phyloP scores from a whole-genome alignment of 1,284 basidiomycete genomes.

The Sanghuangporus weigelae region DNA sequence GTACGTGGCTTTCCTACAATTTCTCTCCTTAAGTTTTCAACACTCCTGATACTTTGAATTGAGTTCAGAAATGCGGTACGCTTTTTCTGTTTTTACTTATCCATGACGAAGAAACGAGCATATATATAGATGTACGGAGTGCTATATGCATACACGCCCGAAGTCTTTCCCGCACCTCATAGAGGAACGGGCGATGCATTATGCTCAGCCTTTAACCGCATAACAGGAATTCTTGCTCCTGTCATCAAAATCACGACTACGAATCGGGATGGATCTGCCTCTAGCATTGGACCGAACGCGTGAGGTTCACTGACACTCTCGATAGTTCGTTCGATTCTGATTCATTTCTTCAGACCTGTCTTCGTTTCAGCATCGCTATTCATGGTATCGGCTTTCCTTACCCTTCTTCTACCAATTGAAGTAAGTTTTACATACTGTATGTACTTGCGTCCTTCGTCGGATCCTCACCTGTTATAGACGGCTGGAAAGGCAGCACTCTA shows the following conservation, averaged over 20 bases:
- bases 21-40: background rate
- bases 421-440: slow-evolving; percentile 30
- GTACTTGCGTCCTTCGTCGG: background rate
- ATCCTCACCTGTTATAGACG: background rate
- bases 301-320: slow-evolving; percentile 28
- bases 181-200: slow-evolving; percentile 62
- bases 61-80: slow-evolving; percentile 30
- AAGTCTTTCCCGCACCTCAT: slow-evolving; percentile 60
- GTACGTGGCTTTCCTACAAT: slow-evolving; percentile 25
- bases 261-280: slow-evolving; percentile 3
- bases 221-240: slow-evolving; percentile 51
- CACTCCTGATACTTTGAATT: background rate
- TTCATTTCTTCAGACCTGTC: slow-evolving; percentile 38
- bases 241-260: slow-evolving; percentile 47
- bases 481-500: background rate
- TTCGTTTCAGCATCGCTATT: slow-evolving; percentile 53
- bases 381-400: slow-evolving; percentile 41
- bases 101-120: background rate
- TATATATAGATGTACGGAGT: slow-evolving; percentile 49
- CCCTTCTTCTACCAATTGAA: slow-evolving; percentile 54
- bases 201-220: slow-evolving; percentile 46
- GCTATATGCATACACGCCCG: slow-evolving; percentile 59
- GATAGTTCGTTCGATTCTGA: background rate
- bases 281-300: slow-evolving; percentile 24
- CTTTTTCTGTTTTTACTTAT: slow-evolving; percentile 3